These are phyloP conservation scores for Malassezia psittaci DNA, from an alignment of 1,284 basidiomycete species.

Conservation along the genomic window DNA sequence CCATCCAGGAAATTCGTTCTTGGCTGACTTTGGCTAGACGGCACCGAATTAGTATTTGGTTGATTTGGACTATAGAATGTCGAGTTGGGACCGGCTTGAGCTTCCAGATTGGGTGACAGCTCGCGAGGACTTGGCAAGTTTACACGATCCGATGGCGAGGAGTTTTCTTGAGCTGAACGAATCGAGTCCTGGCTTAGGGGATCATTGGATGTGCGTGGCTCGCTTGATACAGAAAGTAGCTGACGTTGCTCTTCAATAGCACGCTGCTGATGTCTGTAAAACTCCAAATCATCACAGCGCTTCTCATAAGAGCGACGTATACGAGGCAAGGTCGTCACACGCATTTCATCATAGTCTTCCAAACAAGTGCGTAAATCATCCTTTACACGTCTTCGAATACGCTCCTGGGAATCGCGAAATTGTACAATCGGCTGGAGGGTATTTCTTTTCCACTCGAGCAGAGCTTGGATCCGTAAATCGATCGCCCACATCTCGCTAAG, in stretches of 20 bases:
- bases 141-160: background rate
- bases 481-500: constrained; percentile 19
- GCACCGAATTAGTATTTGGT: background rate
- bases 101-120: constrained; percentile 7
- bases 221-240: constrained; percentile 19
- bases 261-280: constrained; percentile 30
- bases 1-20: constrained; percentile 26
- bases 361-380: constrained; percentile 32
- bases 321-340: constrained; percentile 27
- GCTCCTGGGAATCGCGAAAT: constrained; percentile 40
- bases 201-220: constrained; percentile 3
- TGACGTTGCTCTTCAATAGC: constrained; percentile 41
- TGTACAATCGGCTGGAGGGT: constrained; percentile 33
- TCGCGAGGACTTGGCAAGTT: background rate
- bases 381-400: constrained; percentile 39
- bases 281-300: constrained; percentile 33
- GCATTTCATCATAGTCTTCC: constrained; percentile 39
- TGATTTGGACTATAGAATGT: background rate
- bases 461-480: constrained; percentile 28
- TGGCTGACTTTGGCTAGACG: background rate
- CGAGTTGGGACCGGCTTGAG: background rate
- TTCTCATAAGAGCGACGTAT: constrained; percentile 35
- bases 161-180: background rate
- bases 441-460: constrained; percentile 24
- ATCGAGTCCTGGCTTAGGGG: background rate